A percentile compares a stretch with the other conserved stretches of the same genome.
These are phyloP conservation scores for Ascochyta pisi DNA, from an alignment of 2,329 filamentous ascomycete genomes.

Conservation along the genomic window DNA sequence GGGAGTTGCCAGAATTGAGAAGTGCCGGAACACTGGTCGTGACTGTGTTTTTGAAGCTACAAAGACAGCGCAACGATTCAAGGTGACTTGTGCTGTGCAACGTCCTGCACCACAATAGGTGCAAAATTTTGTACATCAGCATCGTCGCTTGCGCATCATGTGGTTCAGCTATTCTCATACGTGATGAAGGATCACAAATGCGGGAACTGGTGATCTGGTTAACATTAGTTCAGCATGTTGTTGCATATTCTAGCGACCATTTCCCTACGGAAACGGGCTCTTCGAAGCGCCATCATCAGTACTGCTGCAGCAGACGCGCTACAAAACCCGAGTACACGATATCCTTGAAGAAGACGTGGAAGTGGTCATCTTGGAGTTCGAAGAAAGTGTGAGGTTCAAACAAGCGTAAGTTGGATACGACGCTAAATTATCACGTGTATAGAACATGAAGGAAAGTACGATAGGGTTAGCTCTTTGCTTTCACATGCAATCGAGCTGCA, in stretches of 20 bases:
- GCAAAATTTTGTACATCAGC: not conserved
- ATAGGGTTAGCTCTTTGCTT: not conserved
- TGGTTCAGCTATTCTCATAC: not conserved
- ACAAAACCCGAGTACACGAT: not conserved
- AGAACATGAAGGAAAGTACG: not conserved
- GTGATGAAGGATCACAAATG: no score
- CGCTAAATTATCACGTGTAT: slow-evolving; percentile 1
- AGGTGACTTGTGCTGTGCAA: not conserved
- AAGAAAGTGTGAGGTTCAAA: slow-evolving; percentile 14
- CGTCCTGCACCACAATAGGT: not conserved
- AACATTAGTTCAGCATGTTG: no score
- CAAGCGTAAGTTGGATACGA: not conserved
- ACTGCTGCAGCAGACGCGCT: not conserved
- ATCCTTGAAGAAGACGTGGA: not conserved
- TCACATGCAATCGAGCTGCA: not conserved
- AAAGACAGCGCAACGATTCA: not conserved
- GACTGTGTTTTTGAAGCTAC: not conserved
- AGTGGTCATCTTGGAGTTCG: not conserved
- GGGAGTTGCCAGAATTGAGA: not conserved
- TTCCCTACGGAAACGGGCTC: not conserved
- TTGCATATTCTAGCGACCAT: not conserved
- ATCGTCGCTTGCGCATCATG: not conserved
- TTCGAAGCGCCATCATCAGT: not conserved
- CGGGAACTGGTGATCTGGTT: no score
- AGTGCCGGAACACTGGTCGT: slow-evolving; percentile 1